Percentiles rank a stretch among this genome's conserved stretches.
Evolutionary conservation across 768 basidiomycete genomes (phyloP).

Genomic region (Suillus alpinus): DNA sequence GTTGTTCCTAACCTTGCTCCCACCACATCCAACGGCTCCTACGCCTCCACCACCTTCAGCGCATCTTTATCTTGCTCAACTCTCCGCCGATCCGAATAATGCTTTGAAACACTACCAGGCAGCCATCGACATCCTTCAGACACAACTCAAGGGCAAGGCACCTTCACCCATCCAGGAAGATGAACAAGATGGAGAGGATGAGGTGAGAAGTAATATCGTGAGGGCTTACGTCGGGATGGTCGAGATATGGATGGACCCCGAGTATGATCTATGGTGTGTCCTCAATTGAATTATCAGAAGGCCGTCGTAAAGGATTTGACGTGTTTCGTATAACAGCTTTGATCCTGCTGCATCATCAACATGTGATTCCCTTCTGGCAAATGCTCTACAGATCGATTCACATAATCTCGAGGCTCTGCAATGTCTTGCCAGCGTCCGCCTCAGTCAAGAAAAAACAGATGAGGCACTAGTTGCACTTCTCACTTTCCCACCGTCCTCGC

Average conservation of each 20-base stretch:
- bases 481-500: constrained; percentile 16
- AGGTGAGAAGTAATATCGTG: constrained; percentile 66
- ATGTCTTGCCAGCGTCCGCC: constrained; percentile 78
- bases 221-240: constrained; percentile 85
- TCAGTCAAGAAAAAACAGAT: constrained; percentile 82
- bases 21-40: constrained; percentile 59
- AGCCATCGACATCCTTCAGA: constrained; percentile 69
- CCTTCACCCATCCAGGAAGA: constrained; percentile 36
- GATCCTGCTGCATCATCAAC: constrained; percentile 78
- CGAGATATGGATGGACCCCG: constrained; percentile 95
- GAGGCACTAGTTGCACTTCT: constrained; percentile 57
- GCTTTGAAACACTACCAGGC: constrained; percentile 77
- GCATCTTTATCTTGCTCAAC: constrained; percentile 86
- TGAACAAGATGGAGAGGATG: constrained; percentile 47
- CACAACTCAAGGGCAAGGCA: constrained; percentile 74
- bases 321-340: constrained; percentile 46
- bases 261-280: constrained; percentile 79
- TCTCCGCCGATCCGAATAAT: constrained; percentile 67
- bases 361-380: constrained; percentile 72
- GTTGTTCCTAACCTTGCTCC: constrained; percentile 61
- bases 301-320: not conserved
- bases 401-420: constrained; percentile 79
- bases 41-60: constrained; percentile 68
- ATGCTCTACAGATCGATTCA: constrained; percentile 73
- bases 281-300: not conserved